Percentiles rank a stretch among this genome's conserved stretches.
phyloP scores from a whole-genome alignment of 2,329 filamentous ascomycete genomes.

The Neocatenulostroma microsporum region DNA sequence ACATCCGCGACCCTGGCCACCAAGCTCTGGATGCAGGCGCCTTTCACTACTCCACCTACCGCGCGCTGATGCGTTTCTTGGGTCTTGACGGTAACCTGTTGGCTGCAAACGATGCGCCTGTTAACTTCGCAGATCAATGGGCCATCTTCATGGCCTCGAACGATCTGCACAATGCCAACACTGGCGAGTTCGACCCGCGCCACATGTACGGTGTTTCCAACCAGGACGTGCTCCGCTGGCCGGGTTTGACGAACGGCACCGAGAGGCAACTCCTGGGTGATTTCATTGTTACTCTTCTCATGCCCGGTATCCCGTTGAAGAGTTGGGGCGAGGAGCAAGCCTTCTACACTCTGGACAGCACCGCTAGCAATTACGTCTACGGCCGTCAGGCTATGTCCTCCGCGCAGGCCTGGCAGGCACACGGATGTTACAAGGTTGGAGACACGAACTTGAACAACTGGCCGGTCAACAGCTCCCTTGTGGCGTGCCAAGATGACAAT shows the following conservation, averaged over 20 bases:
- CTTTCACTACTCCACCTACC: slow-evolving; percentile 59
- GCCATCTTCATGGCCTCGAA: slow-evolving; percentile 51
- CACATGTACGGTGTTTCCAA: slow-evolving; percentile 59
- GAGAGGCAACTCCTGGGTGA: slow-evolving; percentile 51
- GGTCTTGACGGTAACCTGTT: slow-evolving; percentile 52
- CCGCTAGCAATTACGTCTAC: slow-evolving; percentile 57
- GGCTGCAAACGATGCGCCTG: slow-evolving; percentile 46
- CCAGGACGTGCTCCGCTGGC: slow-evolving; percentile 60
- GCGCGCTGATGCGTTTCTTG: slow-evolving; percentile 53
- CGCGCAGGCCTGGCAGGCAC: slow-evolving; percentile 55
- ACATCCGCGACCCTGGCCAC: slow-evolving; percentile 46
- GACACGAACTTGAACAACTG: slow-evolving; percentile 52
- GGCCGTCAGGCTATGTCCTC: slow-evolving; percentile 57
- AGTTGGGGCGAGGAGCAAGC: slow-evolving; percentile 61
- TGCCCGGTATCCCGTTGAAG: slow-evolving; percentile 54
- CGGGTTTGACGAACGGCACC: slow-evolving; percentile 49
- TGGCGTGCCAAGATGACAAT: slow-evolving; percentile 50
- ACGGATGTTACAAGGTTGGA: slow-evolving; percentile 55
- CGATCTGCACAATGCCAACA: slow-evolving; percentile 54
- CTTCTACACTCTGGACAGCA: slow-evolving; percentile 57
- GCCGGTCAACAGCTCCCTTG: slow-evolving; percentile 47
- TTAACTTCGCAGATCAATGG: slow-evolving; percentile 50
- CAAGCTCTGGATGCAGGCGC: slow-evolving; percentile 52
- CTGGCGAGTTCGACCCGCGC: slow-evolving; percentile 54
- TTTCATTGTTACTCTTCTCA: slow-evolving; percentile 52